Evolutionary conservation across 1,284 basidiomycete genomes (phyloP).

Genomic region (Wallemia ichthyophaga): DNA sequence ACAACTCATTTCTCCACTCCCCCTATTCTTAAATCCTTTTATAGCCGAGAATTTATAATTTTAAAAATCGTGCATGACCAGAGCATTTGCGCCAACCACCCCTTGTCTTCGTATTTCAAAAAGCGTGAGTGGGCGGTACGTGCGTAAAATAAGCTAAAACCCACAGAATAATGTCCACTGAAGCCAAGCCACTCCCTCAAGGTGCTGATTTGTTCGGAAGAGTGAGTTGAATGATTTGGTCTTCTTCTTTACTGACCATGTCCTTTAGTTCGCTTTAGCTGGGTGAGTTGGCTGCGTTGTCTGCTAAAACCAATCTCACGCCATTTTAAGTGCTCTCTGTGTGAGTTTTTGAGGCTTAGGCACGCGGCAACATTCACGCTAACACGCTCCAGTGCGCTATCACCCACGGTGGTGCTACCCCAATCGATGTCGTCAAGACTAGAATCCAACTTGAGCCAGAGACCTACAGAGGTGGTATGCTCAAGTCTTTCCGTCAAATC

Average conservation of each 20-base stretch:
- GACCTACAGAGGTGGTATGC: slow-evolving; percentile 33
- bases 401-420: neutral
- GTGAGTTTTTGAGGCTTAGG: neutral
- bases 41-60: too few relatives aligned
- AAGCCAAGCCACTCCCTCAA: neutral
- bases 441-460: slow-evolving; percentile 65
- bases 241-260: too few relatives aligned
- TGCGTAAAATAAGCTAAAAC: neutral
- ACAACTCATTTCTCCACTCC: too few relatives aligned
- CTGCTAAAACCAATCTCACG: neutral
- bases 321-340: neutral
- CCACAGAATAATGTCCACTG: neutral
- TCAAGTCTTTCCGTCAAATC: slow-evolving; percentile 38
- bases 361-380: too few relatives aligned
- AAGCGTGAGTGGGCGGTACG: neutral
- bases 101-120: neutral
- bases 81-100: neutral
- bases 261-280: slow-evolving; percentile 1
- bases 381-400: neutral
- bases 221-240: too few relatives aligned
- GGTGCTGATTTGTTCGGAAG: neutral
- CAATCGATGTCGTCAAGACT: slow-evolving; percentile 29
- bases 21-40: too few relatives aligned
- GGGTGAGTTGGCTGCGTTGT: neutral
- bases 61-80: too few relatives aligned